Evolutionary conservation across 805 yeast species (phyloP).

Genomic region (Starmerella bombicola): DNA sequence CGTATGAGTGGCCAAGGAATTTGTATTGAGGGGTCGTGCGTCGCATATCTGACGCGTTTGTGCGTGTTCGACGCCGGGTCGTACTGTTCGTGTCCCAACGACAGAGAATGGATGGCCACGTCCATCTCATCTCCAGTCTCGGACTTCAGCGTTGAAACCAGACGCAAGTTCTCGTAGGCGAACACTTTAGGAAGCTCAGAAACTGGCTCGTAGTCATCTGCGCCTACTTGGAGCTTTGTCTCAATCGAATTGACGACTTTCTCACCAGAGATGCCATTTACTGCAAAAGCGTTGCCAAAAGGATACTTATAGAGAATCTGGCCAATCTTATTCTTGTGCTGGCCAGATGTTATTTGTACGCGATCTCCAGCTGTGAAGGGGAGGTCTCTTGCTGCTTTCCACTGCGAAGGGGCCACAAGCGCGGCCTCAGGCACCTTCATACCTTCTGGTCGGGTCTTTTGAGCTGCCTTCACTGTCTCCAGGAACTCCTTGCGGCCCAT

Average conservation of each 20-base stretch:
- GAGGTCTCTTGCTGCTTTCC: constrained; percentile 19
- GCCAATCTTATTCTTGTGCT: constrained; percentile 61
- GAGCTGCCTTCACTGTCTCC: constrained; percentile 13
- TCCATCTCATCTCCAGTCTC: constrained; percentile 50
- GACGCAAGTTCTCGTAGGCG: constrained; percentile 47
- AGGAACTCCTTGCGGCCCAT: constrained; percentile 23
- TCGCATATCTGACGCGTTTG: constrained; percentile 68
- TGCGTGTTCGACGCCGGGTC: constrained; percentile 60
- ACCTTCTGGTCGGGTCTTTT: constrained; percentile 20
- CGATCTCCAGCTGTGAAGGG: constrained; percentile 25
- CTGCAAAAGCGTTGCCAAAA: constrained; percentile 47
- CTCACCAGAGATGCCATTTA: constrained; percentile 58
- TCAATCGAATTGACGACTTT: constrained; percentile 56
- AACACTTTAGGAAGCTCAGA: constrained; percentile 56
- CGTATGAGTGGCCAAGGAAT: constrained; percentile 84
- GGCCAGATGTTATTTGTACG: constrained; percentile 35
- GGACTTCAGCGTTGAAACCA: constrained; percentile 66
- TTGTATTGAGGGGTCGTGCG: constrained; percentile 51
- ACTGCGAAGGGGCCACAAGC: constrained; percentile 13
- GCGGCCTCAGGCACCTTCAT: constrained; percentile 18
- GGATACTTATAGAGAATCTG: constrained; percentile 45
- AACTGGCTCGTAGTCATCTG: constrained; percentile 59
- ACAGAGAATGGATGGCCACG: constrained; percentile 67
- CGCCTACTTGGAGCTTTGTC: constrained; percentile 40
- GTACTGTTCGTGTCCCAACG: constrained; percentile 54